phyloP scores from a whole-genome alignment of 192 early-diverging fungal species.

The Podila minutissima region DNA sequence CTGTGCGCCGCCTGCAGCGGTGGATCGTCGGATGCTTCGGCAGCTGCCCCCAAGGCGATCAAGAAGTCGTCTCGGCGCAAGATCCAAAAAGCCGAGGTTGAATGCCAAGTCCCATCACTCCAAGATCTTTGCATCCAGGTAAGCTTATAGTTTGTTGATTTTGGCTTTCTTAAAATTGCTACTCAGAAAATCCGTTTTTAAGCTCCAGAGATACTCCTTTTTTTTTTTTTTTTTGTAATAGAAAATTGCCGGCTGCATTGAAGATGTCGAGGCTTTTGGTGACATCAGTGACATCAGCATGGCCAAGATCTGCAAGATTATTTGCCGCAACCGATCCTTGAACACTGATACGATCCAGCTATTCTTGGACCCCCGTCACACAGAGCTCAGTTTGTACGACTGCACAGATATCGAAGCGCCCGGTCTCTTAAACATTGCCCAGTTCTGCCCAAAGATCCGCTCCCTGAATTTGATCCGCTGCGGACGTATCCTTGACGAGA shows the following conservation, averaged over 20 bases:
- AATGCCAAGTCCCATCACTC: conserved; percentile 63
- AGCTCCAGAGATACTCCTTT: background rate
- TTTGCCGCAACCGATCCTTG: conserved; percentile 78
- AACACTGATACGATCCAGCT: conserved; percentile 69
- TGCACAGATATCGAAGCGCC: conserved; percentile 72
- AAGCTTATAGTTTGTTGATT: background rate
- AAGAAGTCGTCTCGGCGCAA: conserved; percentile 9
- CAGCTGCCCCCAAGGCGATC: background rate
- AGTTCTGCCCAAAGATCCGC: conserved; percentile 69
- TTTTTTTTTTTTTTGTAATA: conserved; percentile 8
- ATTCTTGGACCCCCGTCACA: conserved; percentile 72
- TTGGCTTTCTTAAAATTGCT: background rate
- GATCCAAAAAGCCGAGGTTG: conserved; percentile 58
- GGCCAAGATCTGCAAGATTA: conserved; percentile 79
- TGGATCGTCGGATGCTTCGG: conserved; percentile 1
- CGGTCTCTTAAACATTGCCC: conserved; percentile 67
- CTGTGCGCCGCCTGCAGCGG: conserved; percentile 41
- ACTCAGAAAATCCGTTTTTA: background rate
- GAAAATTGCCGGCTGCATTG: conserved; percentile 79
- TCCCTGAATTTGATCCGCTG: conserved; percentile 76
- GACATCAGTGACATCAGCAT: conserved; percentile 76
- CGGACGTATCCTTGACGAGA: conserved; percentile 69
- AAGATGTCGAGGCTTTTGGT: conserved; percentile 87
- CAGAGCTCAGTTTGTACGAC: conserved; percentile 76
- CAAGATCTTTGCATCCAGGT: conserved; percentile 75